These are phyloP conservation scores for Raphanus hybrid DNA, from an alignment of 441 rosid genomes.

Conservation along the genomic window DNA sequence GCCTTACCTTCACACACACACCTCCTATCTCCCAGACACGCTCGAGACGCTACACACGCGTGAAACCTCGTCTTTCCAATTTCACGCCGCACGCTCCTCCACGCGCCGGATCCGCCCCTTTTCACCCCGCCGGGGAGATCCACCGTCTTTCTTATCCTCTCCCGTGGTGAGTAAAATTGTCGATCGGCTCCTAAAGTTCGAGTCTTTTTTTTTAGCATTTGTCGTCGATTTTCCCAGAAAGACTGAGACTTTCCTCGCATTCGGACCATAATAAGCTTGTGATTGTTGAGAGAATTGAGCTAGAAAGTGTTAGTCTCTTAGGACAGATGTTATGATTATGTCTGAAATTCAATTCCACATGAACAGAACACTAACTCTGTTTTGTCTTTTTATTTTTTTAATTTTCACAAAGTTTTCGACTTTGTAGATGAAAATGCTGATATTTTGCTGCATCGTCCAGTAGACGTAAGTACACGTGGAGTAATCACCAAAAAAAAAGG, in stretches of 20 bases:
- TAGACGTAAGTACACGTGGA: constrained; percentile 32
- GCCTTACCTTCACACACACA: constrained; percentile 48
- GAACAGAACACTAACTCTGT: constrained; percentile 8
- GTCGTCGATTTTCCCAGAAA: constrained; percentile 25
- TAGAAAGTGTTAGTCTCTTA: constrained; percentile 25
- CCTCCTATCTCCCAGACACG: constrained; percentile 66
- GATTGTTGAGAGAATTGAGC: constrained; percentile 34
- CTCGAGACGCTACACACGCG: constrained; percentile 69
- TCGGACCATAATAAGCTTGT: constrained; percentile 1
- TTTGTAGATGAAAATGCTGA: constrained; percentile 23
- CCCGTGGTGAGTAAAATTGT: constrained; percentile 21
- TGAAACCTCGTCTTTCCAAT: constrained; percentile 52
- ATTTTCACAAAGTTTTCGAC: constrained; percentile 1
- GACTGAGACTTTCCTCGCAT: constrained; percentile 22
- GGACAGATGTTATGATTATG: constrained; percentile 33
- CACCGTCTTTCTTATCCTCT: constrained; percentile 31
- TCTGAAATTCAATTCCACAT: constrained; percentile 14
- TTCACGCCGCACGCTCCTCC: constrained; percentile 43
- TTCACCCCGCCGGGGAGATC: constrained; percentile 49
- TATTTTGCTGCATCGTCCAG: constrained; percentile 34
- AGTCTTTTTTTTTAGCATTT: constrained; percentile 23
- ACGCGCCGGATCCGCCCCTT: constrained; percentile 58
- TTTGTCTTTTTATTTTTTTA: neutral
- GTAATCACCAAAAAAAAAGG: constrained; percentile 27
- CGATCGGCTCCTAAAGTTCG: constrained; percentile 1